Conservation (phyloP, 2,329 filamentous ascomycete genomes). For the Plenodomus tracheiphilus region DNA sequence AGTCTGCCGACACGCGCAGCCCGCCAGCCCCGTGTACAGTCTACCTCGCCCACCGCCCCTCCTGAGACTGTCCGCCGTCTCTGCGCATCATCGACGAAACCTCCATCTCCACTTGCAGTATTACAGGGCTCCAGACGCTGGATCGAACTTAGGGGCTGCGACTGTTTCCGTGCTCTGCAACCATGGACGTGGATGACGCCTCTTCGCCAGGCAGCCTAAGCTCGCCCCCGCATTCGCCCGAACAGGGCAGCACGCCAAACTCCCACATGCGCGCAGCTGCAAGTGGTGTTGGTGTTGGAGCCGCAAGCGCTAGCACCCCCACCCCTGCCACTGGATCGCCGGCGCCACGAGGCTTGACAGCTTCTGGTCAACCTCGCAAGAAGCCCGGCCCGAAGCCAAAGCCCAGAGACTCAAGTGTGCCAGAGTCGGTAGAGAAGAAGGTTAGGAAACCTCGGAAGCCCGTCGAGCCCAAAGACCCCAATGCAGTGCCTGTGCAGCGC, state of each 20-base stretch:
- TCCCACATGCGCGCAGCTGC: no score
- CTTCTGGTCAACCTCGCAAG: conserved; percentile 44
- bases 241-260: no score
- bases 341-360: conserved; percentile 38
- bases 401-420: conserved; percentile 38
- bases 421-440: conserved; percentile 45
- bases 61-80: not conserved
- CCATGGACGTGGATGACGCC: conserved; percentile 39
- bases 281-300: conserved; percentile 39
- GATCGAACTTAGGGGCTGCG: not conserved
- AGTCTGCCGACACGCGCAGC: conserved; percentile 23
- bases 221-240: conserved; percentile 46
- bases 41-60: not conserved
- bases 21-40: conserved; percentile 10
- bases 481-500: conserved; percentile 48
- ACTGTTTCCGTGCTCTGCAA: conserved; percentile 16
- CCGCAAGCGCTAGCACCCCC: conserved; percentile 29
- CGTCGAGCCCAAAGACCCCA: conserved; percentile 54
- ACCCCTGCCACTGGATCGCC: conserved; percentile 35
- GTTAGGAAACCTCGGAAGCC: conserved; percentile 52
- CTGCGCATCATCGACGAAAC: not conserved
- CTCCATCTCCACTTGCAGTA: not conserved
- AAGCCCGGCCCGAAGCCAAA: conserved; percentile 51
- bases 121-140: not conserved
- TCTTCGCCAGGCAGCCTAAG: conserved; percentile 43